These are phyloP conservation scores for Fraxinus quadrangulata DNA, from an alignment of 257 asterid species.

Conservation along the genomic window DNA sequence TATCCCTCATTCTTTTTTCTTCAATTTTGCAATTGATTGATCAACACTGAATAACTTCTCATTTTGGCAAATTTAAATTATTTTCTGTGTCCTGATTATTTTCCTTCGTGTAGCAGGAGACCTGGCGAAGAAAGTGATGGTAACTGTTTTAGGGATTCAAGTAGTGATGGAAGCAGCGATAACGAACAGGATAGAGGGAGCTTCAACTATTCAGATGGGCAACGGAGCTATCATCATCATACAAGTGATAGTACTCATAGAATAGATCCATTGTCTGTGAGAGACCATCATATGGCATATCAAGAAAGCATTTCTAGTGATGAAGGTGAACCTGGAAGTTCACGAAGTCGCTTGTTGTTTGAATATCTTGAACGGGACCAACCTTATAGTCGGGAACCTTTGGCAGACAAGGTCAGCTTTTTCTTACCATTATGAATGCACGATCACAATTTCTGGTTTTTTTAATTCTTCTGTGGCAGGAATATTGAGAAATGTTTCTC, in stretches of 20 bases:
- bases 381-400: constrained; percentile 83
- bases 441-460: neutral
- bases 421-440: neutral
- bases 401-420: constrained; percentile 58
- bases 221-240: constrained; percentile 31
- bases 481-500: neutral
- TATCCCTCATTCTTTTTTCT: neutral
- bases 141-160: constrained; percentile 73
- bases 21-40: neutral
- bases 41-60: neutral
- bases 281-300: constrained; percentile 41
- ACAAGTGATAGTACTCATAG: constrained; percentile 36
- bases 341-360: constrained; percentile 72
- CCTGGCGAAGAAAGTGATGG: constrained; percentile 88
- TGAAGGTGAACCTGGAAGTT: constrained; percentile 78
- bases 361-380: constrained; percentile 75
- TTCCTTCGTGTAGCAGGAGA: constrained; percentile 46
- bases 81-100: constrained; percentile 3
- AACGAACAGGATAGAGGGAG: constrained; percentile 65
- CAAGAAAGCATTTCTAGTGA: constrained; percentile 90
- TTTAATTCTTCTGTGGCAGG: neutral
- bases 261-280: constrained; percentile 36
- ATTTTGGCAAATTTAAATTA: neutral
- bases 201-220: constrained; percentile 47
- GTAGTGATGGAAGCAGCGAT: constrained; percentile 96